Evolutionary conservation across 495 filamentous ascomycete species (phyloP).

Genomic region (Echria macrotheca): DNA sequence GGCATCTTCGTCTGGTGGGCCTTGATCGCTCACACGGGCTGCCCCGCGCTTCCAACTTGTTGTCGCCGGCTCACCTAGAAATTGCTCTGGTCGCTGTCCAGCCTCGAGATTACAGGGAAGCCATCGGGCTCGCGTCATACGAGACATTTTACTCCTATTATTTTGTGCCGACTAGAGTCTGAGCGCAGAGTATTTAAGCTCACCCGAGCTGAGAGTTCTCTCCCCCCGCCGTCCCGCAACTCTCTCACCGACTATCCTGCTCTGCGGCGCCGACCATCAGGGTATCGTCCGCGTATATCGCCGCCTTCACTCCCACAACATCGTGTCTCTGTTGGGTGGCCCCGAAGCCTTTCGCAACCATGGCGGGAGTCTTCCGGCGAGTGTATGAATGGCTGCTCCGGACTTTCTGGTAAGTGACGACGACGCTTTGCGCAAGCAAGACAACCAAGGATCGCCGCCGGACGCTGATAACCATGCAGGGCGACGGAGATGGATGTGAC

Average conservation of each 20-base stretch:
- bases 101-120: constrained; percentile 26
- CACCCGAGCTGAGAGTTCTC: constrained; percentile 18
- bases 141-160: constrained; percentile 44
- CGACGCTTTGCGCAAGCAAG: no score
- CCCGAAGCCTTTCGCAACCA: constrained; percentile 11
- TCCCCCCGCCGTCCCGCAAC: constrained; percentile 17
- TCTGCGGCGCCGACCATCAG: constrained; percentile 5
- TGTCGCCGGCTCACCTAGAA: constrained; percentile 23
- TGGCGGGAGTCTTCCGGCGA: constrained; percentile 60
- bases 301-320: neutral
- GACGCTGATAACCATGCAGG: no score
- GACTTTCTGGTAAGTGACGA: constrained; percentile 87
- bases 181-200: constrained; percentile 38
- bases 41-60: constrained; percentile 24
- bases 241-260: constrained; percentile 13
- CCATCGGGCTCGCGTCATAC: constrained; percentile 32
- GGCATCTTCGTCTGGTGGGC: constrained; percentile 22
- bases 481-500: constrained; percentile 99
- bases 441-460: no score
- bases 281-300: no score
- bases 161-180: constrained; percentile 29
- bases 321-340: no score
- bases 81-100: constrained; percentile 21
- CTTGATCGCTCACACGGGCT: constrained; percentile 22
- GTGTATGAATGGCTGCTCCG: constrained; percentile 98